These are phyloP conservation scores for Claviceps paspali DNA, from an alignment of 2,329 filamentous ascomycete genomes.

Conservation along the genomic window DNA sequence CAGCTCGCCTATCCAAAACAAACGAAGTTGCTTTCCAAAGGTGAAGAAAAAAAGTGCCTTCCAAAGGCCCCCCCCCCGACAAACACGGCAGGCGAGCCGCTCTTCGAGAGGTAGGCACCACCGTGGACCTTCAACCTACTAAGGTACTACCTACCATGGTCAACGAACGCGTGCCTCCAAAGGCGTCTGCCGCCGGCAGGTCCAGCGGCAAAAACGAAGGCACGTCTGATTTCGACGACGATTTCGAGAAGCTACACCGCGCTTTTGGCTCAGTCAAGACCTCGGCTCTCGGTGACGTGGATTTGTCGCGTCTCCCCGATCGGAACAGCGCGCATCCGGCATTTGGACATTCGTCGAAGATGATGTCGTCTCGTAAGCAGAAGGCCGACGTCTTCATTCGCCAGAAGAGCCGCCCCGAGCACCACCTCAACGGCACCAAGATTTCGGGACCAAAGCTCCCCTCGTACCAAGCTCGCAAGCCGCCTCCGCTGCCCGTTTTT, in stretches of 20 bases:
- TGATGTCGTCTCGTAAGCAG: slow-evolving; percentile 36
- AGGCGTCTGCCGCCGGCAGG: background rate
- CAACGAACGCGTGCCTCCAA: slow-evolving; percentile 29
- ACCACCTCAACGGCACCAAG: slow-evolving; percentile 33
- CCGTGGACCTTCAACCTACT: too few species aligned
- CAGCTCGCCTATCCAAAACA: slow-evolving; percentile 3
- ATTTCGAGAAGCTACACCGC: slow-evolving; percentile 18
- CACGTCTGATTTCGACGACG: slow-evolving; percentile 17
- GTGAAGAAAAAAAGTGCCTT: too few species aligned
- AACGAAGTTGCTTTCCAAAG: too few species aligned
- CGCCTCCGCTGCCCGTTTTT: slow-evolving; percentile 32
- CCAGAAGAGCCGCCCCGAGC: slow-evolving; percentile 39
- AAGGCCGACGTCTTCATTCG: slow-evolving; percentile 41
- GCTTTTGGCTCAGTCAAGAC: slow-evolving; percentile 15
- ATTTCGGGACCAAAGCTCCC: slow-evolving; percentile 32
- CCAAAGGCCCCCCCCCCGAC: too few species aligned
- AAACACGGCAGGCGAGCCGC: background rate
- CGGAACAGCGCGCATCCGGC: slow-evolving; percentile 11
- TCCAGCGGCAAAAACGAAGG: slow-evolving; percentile 3
- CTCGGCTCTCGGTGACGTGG: slow-evolving; percentile 8
- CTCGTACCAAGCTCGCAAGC: slow-evolving; percentile 30
- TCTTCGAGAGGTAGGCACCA: slow-evolving; percentile 10
- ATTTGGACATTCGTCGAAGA: slow-evolving; percentile 25
- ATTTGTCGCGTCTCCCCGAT: background rate
- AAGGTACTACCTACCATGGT: too few species aligned